phyloP scores from a whole-genome alignment of 345 rosid species.

The Boechera stricta region DNA sequence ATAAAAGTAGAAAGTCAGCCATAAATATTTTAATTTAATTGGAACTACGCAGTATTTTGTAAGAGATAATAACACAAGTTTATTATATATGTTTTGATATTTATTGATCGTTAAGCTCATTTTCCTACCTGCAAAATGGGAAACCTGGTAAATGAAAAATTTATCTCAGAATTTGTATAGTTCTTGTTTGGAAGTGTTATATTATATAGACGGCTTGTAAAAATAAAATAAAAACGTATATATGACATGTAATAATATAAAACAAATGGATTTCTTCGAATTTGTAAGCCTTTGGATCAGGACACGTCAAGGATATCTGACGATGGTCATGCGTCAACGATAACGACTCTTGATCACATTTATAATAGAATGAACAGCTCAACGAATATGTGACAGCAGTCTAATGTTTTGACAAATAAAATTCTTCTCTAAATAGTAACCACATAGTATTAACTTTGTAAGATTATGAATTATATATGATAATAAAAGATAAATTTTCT shows the following conservation, averaged over 20 bases:
- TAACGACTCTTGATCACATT: background rate
- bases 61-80: background rate
- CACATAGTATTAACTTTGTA: background rate
- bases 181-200: background rate
- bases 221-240: background rate
- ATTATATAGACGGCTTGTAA: background rate
- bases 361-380: background rate
- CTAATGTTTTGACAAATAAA: background rate
- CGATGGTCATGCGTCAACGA: conserved; percentile 17
- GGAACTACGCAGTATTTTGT: background rate
- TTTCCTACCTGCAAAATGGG: background rate
- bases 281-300: background rate
- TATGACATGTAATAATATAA: background rate
- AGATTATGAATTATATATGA: background rate
- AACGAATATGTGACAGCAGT: background rate
- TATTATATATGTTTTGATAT: background rate
- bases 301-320: conserved; percentile 5
- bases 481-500: background rate
- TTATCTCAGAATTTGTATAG: background rate
- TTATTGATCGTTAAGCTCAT: background rate
- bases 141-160: too few relatives aligned
- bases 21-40: background rate
- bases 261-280: background rate
- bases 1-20: background rate
- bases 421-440: background rate